These are phyloP conservation scores for Dichomitus squalens DNA, from an alignment of 1,284 basidiomycete species.

Conservation along the genomic window DNA sequence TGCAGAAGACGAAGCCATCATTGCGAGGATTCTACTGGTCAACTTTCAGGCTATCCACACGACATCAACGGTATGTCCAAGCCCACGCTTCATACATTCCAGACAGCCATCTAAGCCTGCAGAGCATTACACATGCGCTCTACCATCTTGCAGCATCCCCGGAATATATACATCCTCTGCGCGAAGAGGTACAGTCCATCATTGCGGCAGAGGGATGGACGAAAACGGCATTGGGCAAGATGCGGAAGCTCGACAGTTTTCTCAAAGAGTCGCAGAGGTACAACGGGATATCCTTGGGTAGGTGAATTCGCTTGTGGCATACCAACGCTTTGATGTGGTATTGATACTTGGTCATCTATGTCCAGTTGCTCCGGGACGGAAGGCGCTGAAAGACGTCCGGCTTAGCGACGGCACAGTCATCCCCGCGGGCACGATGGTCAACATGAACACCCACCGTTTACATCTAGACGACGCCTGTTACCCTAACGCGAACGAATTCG, in stretches of 20 bases:
- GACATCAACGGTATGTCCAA: constrained; percentile 13
- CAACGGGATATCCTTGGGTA: constrained; percentile 32
- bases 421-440: constrained; percentile 34
- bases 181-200: constrained; percentile 39
- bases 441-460: neutral
- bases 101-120: constrained; percentile 40
- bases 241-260: constrained; percentile 56
- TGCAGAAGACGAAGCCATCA: neutral
- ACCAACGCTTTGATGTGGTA: too few species aligned
- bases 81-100: too few species aligned
- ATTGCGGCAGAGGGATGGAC: too few species aligned
- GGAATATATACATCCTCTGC: constrained; percentile 41
- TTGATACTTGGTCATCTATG: too few species aligned
- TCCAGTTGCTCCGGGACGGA: neutral
- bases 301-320: constrained; percentile 16
- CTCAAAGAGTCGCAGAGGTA: constrained; percentile 49
- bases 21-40: neutral
- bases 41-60: constrained; percentile 1
- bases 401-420: constrained; percentile 24
- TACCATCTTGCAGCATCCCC: constrained; percentile 45
- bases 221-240: constrained; percentile 44
- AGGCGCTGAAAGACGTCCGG: neutral
- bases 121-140: constrained; percentile 42
- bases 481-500: constrained; percentile 8
- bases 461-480: constrained; percentile 19